Evolutionary conservation across 2,329 filamentous ascomycete genomes (phyloP).

Genomic region (Fusarium vanettenii): DNA sequence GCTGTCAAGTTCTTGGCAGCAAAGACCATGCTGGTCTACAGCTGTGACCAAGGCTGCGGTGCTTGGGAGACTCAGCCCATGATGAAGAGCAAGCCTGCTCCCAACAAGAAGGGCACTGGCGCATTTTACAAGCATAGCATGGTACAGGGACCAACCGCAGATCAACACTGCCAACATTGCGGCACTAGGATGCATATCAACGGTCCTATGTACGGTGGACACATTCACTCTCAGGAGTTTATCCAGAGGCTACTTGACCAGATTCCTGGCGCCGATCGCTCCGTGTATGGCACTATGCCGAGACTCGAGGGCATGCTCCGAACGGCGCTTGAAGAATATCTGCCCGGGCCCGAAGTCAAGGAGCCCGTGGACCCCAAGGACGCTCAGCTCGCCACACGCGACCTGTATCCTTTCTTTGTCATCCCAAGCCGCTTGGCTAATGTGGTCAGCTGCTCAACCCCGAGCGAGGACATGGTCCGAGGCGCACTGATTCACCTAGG

Average conservation of each 20-base stretch:
- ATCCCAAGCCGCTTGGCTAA: constrained; percentile 80
- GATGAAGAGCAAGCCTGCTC: constrained; percentile 72
- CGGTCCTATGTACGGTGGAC: constrained; percentile 95
- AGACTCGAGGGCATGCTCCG: constrained; percentile 93
- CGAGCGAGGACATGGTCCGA: constrained; percentile 81
- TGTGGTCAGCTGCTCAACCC: constrained; percentile 81
- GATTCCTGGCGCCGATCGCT: constrained; percentile 73
- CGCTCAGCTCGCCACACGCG: constrained; percentile 70
- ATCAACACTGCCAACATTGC: constrained; percentile 82
- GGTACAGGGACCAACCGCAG: constrained; percentile 75
- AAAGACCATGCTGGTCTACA: constrained; percentile 94
- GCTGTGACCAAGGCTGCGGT: constrained; percentile 91
- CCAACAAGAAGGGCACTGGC: constrained; percentile 77
- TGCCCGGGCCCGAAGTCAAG: constrained; percentile 52
- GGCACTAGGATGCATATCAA: constrained; percentile 86
- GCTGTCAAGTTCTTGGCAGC: constrained; percentile 91
- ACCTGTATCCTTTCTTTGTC: constrained; percentile 88
- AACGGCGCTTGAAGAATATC: constrained; percentile 83
- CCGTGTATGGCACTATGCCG: constrained; percentile 81
- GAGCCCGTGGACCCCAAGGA: constrained; percentile 53
- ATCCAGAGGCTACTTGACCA: constrained; percentile 81
- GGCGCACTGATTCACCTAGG: constrained; percentile 85
- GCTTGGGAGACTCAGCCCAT: constrained; percentile 88
- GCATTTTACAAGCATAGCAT: constrained; percentile 83
- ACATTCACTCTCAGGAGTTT: constrained; percentile 86